Evolutionary conservation across 75 land plant genomes (phyloP), one percentile per base, ranked within the genome.

Genomic region (Cupressus sempervirens): DNA sequence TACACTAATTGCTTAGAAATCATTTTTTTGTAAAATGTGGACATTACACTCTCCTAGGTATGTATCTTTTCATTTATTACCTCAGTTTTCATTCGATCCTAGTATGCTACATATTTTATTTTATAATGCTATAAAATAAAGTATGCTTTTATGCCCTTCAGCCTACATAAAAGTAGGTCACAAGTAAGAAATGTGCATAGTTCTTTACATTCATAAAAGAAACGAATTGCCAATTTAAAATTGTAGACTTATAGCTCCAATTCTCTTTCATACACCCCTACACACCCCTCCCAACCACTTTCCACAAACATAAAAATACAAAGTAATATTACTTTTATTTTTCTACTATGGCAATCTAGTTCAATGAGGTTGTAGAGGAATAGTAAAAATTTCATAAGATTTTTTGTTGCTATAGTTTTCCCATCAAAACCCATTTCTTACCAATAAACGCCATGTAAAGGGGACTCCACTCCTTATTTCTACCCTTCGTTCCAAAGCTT

Each of bases 371-470:
- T 62, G 67, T 26, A 62, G 67, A 26, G 9, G n/a, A 23, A 62
- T 62, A 62, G 67, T 62, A 6, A 1, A 62, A 1, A 74, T 20
- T n/a, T 48, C 32, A 48, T 36, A 41, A 23, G 10, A 74, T 50
- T 46, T 84, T 50, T 73, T 40, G 0, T 18, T 36, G 30, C 46
- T 35, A 77, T 23, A 84, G 23, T 20, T 30, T n/a, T 36, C 15
- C 40, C 20, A 40, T 53, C n/a, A 50, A 53, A 80, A 56, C 79
- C 1, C 38, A 81, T 23, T 15, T 50, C 80, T 43, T 92, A 93
- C 95, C 93, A 93, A 83, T 14, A 93, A 86, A 62, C 87, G 88
- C 95, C 93, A 93, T 58, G 91, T 62, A 83, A 89, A 91, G 16
- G 93, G 95, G n/a, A 87, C 88, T 11, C 91, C 91, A 67, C 89